phyloP scores from a whole-genome alignment of 2,329 filamentous ascomycete genomes.

The Pyricularia sp. region DNA sequence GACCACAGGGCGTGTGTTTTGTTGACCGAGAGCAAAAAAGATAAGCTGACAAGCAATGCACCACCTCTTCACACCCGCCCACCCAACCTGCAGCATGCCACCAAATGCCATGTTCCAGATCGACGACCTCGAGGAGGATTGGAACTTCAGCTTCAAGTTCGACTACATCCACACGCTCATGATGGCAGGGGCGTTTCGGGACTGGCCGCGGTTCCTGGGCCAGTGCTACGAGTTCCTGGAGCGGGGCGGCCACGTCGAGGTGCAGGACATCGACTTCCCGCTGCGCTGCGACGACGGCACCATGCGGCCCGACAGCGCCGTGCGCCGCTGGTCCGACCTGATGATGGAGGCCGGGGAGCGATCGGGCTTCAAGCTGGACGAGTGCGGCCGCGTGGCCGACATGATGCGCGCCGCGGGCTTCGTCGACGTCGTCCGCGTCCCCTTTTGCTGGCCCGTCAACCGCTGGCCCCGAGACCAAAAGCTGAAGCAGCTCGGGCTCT shows the following conservation, averaged over 20 bases:
- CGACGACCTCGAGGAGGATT: conserved; percentile 18
- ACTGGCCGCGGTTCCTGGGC: conserved; percentile 15
- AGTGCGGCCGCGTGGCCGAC: conserved; percentile 18
- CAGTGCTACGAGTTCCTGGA: conserved; percentile 16
- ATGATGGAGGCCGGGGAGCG: conserved; percentile 19
- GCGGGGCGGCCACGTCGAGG: conserved; percentile 15
- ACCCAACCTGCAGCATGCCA: conserved; percentile 8
- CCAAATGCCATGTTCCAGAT: conserved; percentile 17
- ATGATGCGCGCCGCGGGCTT: conserved; percentile 22
- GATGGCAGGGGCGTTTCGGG: conserved; percentile 18
- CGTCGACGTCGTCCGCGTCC: conserved; percentile 19
- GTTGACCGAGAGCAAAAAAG: not conserved
- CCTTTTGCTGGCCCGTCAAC: conserved; percentile 26
- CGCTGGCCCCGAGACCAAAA: conserved; percentile 24
- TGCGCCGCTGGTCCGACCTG: conserved; percentile 18
- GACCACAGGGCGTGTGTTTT: too few relatives aligned
- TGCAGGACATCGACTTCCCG: conserved; percentile 21
- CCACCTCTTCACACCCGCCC: too few relatives aligned
- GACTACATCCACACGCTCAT: conserved; percentile 18
- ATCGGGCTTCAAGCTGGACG: conserved; percentile 18
- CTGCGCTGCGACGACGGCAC: conserved; percentile 20
- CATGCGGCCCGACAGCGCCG: conserved; percentile 13
- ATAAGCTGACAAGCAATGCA: not conserved
- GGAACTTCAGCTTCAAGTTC: conserved; percentile 18
- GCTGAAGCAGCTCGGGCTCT: conserved; percentile 25